Evolutionary conservation across 257 asterid genomes (phyloP), one percentile per base, ranked within the genome.

Genomic region (Ehretia macrophylla): DNA sequence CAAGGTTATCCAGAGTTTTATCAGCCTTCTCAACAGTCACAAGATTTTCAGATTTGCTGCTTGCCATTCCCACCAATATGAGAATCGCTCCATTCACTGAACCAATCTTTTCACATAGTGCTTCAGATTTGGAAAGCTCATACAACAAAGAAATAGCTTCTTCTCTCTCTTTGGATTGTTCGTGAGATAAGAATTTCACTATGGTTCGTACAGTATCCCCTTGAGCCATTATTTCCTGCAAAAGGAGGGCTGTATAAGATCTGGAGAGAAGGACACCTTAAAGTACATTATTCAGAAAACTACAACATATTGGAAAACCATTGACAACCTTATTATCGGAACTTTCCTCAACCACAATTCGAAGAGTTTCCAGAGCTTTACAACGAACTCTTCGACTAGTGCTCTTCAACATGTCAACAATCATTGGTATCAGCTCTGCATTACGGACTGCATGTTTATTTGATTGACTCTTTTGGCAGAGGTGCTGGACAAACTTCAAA

Each of bases 171-270:
- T 79, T 72, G 32, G 96, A 85, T 68, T 81, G 95, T 64, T 85
- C 95, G 23, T 80, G 83, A 32, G 84, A 74, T 57, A 93, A 72
- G 72, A 84, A 89, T 62, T 93, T 93, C 40, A 93, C 94, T 51
- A 93, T 62, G 12, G 88, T 83, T 19, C 99, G 93, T 14, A 89
- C 94, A 11, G 88, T 93, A 73, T 86, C 94, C 38, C 96, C 96
- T 72, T 89, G 96, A 4, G 94, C 91, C 76, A 93, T 70, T 72
- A 86, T 79, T n/a, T 93, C 99, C 95, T 91, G 82, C 63, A 78
- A 73, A 68, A 61, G 39, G 21, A 69, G 40, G 63, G 11, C 17
- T 10, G 17, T n/a, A 23, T 49, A 17, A 49, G 22, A 49, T 19
- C 20, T n/a, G 11, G 22, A 72, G 17, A 37, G 46, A 55, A 38